Conservation (phyloP, 1,284 basidiomycete genomes). For the Ceratobasidium sp. region DNA sequence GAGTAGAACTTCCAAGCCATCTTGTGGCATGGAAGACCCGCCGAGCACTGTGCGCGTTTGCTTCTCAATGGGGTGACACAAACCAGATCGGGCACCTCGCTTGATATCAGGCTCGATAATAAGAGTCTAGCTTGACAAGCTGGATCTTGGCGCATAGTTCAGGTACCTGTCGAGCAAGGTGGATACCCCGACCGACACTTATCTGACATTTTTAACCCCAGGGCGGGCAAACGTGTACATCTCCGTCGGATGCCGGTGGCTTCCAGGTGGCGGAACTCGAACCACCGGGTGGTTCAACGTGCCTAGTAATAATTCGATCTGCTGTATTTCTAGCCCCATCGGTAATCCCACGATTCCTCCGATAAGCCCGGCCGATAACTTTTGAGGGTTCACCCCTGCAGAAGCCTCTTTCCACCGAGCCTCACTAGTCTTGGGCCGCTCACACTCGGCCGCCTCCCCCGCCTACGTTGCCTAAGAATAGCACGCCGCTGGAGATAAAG, state of each 20-base stretch:
- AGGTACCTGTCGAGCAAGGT: neutral
- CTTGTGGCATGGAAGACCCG: neutral
- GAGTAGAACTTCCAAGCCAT: too few species aligned
- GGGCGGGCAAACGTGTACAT: neutral
- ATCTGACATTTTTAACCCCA: neutral
- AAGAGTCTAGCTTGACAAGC: neutral
- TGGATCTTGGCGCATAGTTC: neutral
- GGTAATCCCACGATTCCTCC: too few species aligned
- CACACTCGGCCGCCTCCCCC: neutral
- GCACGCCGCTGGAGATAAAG: too few species aligned
- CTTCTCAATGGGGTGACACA: slow-evolving; percentile 5
- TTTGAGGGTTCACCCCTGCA: neutral
- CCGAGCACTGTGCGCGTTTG: neutral
- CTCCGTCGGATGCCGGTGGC: neutral
- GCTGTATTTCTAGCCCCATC: too few species aligned
- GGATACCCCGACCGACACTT: neutral
- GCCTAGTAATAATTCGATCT: too few species aligned
- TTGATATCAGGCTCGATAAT: neutral
- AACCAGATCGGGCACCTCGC: neutral
- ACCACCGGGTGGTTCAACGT: too few species aligned
- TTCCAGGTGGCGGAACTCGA: neutral
- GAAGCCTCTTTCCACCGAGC: neutral
- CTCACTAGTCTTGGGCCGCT: neutral
- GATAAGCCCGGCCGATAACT: neutral
- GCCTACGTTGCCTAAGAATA: too few species aligned